Evolutionary conservation across 805 yeast species (phyloP).

Genomic region (Cyberlindnera xylosilytica): DNA sequence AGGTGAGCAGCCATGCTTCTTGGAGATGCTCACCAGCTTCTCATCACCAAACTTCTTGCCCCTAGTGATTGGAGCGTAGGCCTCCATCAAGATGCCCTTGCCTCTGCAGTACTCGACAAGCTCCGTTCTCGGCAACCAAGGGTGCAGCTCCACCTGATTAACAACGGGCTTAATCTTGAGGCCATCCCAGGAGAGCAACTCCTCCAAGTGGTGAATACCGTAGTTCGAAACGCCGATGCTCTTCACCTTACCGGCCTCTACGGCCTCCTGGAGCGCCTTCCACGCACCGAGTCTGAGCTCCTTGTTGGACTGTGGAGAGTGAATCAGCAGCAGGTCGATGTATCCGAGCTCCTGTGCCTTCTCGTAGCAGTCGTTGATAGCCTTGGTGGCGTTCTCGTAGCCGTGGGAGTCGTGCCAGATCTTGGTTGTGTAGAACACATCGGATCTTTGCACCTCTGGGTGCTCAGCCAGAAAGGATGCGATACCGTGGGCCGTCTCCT

Average conservation of each 20-base stretch:
- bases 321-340: constrained; percentile 67
- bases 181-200: constrained; percentile 53
- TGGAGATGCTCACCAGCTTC: constrained; percentile 17
- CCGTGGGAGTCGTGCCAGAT: constrained; percentile 36
- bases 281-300: constrained; percentile 43
- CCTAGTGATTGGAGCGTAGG: constrained; percentile 18
- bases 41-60: constrained; percentile 23
- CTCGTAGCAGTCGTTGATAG: constrained; percentile 51
- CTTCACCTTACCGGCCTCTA: constrained; percentile 57
- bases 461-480: constrained; percentile 20
- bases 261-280: constrained; percentile 41
- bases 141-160: constrained; percentile 79
- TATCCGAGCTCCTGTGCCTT: constrained; percentile 52
- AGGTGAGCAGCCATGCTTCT: constrained; percentile 20
- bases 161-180: constrained; percentile 57
- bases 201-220: constrained; percentile 55
- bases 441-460: constrained; percentile 22
- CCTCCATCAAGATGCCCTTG: neutral
- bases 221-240: constrained; percentile 60
- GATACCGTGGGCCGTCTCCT: constrained; percentile 22
- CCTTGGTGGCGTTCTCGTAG: constrained; percentile 48
- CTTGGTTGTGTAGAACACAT: constrained; percentile 26
- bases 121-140: constrained; percentile 10
- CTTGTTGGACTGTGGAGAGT: constrained; percentile 54
- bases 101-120: constrained; percentile 33